Percentiles rank a stretch among this genome's conserved stretches.
These are phyloP conservation scores for Kentomonas sorsogonicus DNA, from an alignment of 208 protist genomes.

Conservation along the genomic window DNA sequence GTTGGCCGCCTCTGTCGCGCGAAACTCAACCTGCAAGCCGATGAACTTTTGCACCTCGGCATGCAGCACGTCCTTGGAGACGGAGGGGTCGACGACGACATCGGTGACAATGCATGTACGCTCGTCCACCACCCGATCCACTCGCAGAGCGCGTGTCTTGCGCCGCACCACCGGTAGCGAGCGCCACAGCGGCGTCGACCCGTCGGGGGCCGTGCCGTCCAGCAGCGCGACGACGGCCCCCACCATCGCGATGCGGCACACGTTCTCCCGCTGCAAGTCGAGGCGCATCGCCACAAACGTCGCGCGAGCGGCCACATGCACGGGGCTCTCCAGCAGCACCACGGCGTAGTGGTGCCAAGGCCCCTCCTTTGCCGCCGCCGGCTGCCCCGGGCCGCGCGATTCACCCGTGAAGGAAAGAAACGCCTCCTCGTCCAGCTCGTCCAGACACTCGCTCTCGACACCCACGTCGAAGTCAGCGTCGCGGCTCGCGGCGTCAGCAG, in stretches of 20 bases:
- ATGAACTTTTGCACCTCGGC: slow-evolving; percentile 73
- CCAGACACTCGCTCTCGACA: slow-evolving; percentile 6
- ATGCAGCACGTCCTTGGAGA: slow-evolving; percentile 26
- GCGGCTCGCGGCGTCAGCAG: background rate
- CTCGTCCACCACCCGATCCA: slow-evolving; percentile 63
- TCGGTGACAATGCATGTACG: slow-evolving; percentile 67
- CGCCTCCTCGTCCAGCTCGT: slow-evolving; percentile 11
- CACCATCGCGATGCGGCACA: slow-evolving; percentile 69
- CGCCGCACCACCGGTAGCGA: slow-evolving; percentile 45
- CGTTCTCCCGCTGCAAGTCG: slow-evolving; percentile 57
- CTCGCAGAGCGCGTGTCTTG: slow-evolving; percentile 29
- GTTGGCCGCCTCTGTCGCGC: slow-evolving; percentile 1
- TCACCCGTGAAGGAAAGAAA: background rate
- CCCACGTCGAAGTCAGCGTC: slow-evolving; percentile 12
- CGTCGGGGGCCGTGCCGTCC: background rate
- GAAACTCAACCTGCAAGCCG: slow-evolving; percentile 48
- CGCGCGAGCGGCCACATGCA: slow-evolving; percentile 11
- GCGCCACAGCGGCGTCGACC: slow-evolving; percentile 29
- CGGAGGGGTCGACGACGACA: slow-evolving; percentile 27
- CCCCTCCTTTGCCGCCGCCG: background rate
- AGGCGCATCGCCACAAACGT: slow-evolving; percentile 66
- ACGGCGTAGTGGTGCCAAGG: background rate
- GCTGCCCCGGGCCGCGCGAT: background rate
- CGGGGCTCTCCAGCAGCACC: slow-evolving; percentile 16
- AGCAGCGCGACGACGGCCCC: slow-evolving; percentile 39